phyloP scores from a whole-genome alignment of 352 stramenopile genomes.

The Phytophthora idaei region DNA sequence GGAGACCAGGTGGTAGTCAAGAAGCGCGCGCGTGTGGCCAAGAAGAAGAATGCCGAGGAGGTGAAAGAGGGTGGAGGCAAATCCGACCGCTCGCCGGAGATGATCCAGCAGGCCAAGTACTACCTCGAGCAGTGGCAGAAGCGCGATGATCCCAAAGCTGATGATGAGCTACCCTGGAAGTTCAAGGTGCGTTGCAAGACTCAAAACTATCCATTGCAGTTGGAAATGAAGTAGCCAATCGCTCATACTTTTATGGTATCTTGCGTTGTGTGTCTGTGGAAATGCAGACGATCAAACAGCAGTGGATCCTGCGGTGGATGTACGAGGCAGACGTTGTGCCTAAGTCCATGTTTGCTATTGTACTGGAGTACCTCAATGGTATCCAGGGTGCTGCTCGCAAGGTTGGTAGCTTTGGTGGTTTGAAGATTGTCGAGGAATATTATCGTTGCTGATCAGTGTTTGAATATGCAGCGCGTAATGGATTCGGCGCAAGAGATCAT shows the following conservation, averaged over 20 bases:
- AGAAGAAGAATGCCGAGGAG: slow-evolving; percentile 34
- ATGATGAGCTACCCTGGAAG: slow-evolving; percentile 75
- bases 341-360: slow-evolving; percentile 79
- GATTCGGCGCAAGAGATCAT: slow-evolving; percentile 76
- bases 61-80: slow-evolving; percentile 62
- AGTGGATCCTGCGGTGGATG: slow-evolving; percentile 85
- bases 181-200: slow-evolving; percentile 61
- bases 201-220: not conserved
- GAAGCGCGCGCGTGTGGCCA: slow-evolving; percentile 48
- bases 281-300: slow-evolving; percentile 79
- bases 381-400: slow-evolving; percentile 71
- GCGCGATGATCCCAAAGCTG: slow-evolving; percentile 50
- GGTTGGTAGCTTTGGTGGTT: slow-evolving; percentile 30
- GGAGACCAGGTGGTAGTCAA: slow-evolving; percentile 54
- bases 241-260: slow-evolving; percentile 9
- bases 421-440: not conserved
- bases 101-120: slow-evolving; percentile 83
- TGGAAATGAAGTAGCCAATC: not conserved
- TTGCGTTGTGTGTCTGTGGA: slow-evolving; percentile 9
- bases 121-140: slow-evolving; percentile 83
- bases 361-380: slow-evolving; percentile 75
- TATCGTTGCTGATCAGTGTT: not conserved
- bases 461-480: slow-evolving; percentile 57
- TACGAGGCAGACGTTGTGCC: slow-evolving; percentile 81
- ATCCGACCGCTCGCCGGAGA: slow-evolving; percentile 73